Base-by-base conservation (phyloP, 441 rosid species). In the Syzygium malaccense region DNA sequence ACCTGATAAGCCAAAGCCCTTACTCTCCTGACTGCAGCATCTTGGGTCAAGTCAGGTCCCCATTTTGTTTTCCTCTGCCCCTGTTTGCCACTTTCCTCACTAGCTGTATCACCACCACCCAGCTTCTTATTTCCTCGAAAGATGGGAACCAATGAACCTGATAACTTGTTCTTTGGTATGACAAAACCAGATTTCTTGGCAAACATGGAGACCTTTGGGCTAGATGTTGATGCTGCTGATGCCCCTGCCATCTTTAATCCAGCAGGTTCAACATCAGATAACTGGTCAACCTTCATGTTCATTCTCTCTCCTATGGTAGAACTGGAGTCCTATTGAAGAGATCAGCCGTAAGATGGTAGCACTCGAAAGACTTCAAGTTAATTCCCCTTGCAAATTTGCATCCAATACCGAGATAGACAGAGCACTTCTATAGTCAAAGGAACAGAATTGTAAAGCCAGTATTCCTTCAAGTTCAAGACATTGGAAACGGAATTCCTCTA, bases 1-100 rank as follows among this genome's bases (percentile, higher is more conserved):
- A 96, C 99, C 99, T 97, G 97, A 91, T 95, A 97, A 90, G 99
- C 98, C 92, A 95, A 91, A 56, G 93, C 93, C 90, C 97, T 91
- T 86, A 91, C 93, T 91, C 87, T 95, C 92, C 92, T 94, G 88
- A 95, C 97, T 48, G 91, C 85, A 88, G 95, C 79, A 92, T 96
- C 98, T 87, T 93, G 95, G 56, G 94, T 90, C 60, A 91, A 91
- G 95, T 98, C 99, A 68, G 93, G 92, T 33, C 95, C 98, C 99
- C 99, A 98, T 90, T 95, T 96, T 55, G 97, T 95, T 91, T 96
- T 98, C 91, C 98, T 95, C 90, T 86, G 93, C 87, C 87, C 92
- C 89, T 92, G 94, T 88, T 91, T 92, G 53, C 88, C 49, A 25
- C 80, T 89, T 87, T 93, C 94, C 86, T 93, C 96, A 55, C 32